Evolutionary conservation across 1,139 yeast species (phyloP), one percentile per base, ranked within the genome.

Genomic region (Pichia sp.): DNA sequence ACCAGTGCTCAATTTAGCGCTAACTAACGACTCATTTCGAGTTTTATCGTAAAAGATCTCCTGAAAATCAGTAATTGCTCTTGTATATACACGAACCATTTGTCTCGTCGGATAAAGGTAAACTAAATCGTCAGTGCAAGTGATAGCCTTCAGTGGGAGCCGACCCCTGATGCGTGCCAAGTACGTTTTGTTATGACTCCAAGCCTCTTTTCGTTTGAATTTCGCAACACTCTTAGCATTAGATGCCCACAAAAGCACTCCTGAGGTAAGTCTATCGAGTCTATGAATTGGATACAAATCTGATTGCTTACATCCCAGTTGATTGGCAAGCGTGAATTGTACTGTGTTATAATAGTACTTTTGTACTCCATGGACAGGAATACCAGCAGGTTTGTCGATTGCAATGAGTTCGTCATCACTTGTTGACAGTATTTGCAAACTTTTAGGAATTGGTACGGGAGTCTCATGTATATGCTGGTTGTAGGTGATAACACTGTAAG

Each of bases 291-390:
- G 83, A 69, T 76, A 74, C 3, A 75, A 28, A 19, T 23, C 10
- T 26, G 49, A 69, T 61, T 82, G 85, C 0, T 82, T 75, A 23
- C 84, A 63, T 0, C 36, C 41, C 13, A 41, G 19, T 23, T 53
- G 53, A 13, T 26, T 34, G 16, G 51, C 50, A 12, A 53, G 37
- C 10, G 46, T 46, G n/a, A 22, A 16, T 22, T 53, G 56, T 3
- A 53, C 46, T 22, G 87, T 73, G 60, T 86, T 84, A 58, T 73
- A 74, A 55, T 71, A 69, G 62, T 79, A 86, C 52, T 75, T 75
- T 2, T 87, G 86, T 0, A 86, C 78, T 0, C 93, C 91, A 64
- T 86, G 95, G 0, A 86, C 82, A 0, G 95, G 91, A 0, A 85
- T 70, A 0, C 93, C 93, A 7, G 77, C 67, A 0, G 93, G 93